phyloP scores from a whole-genome alignment of 495 filamentous ascomycete species.

The Poronia punctata region DNA sequence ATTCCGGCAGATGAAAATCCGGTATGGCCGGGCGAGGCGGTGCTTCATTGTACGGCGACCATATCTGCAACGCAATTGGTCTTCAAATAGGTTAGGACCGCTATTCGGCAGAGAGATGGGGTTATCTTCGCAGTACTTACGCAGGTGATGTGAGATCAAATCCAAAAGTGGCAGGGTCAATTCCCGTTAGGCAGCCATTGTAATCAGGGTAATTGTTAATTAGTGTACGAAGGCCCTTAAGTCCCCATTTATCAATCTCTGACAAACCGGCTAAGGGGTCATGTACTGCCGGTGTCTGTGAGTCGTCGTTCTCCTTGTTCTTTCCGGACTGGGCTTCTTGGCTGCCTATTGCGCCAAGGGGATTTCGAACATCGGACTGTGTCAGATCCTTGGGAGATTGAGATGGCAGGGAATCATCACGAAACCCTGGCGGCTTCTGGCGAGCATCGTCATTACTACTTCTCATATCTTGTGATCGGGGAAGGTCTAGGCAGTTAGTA shows the following conservation, averaged over 20 bases:
- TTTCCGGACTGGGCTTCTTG: slow-evolving; percentile 34
- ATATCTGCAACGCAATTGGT: slow-evolving; percentile 41
- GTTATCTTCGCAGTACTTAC: slow-evolving; percentile 43
- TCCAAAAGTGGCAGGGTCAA: slow-evolving; percentile 70
- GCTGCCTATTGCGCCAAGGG: slow-evolving; percentile 39
- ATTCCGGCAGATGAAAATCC: slow-evolving; percentile 70
- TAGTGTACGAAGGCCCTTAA: slow-evolving; percentile 70
- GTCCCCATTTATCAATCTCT: slow-evolving; percentile 70
- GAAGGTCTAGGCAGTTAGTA: slow-evolving; percentile 16
- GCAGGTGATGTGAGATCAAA: slow-evolving; percentile 73
- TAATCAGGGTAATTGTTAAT: slow-evolving; percentile 76
- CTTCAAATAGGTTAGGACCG: no score
- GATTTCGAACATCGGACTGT: slow-evolving; percentile 26
- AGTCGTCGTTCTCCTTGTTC: slow-evolving; percentile 35
- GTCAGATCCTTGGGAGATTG: slow-evolving; percentile 28
- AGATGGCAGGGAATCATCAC: slow-evolving; percentile 31
- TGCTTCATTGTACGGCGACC: slow-evolving; percentile 62
- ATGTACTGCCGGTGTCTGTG: slow-evolving; percentile 28
- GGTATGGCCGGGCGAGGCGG: slow-evolving; percentile 67
- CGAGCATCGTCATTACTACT: slow-evolving; percentile 34
- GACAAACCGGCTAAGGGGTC: slow-evolving; percentile 69
- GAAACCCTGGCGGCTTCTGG: slow-evolving; percentile 36
- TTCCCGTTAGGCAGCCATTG: slow-evolving; percentile 64
- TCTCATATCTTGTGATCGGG: slow-evolving; percentile 36
- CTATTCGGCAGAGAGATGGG: no score